Conservation (phyloP, 106 monocot species). For the Platanthera guangdongensis region DNA sequence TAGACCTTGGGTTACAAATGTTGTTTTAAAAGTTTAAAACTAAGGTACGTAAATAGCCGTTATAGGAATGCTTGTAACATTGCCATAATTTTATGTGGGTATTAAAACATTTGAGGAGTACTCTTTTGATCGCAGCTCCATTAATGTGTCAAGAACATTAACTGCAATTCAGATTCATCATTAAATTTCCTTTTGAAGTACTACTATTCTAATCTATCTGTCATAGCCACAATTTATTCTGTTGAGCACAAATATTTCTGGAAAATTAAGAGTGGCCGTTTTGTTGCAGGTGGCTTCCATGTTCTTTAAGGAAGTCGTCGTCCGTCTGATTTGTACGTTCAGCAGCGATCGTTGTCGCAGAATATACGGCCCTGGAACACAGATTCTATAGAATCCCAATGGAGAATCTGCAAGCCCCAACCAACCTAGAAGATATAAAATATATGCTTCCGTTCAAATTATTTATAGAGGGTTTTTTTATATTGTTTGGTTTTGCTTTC, state of each 20-base stretch:
- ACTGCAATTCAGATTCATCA: neutral
- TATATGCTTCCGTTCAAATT: neutral
- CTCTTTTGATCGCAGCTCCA: no score
- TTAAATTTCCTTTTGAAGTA: neutral
- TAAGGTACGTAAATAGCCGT: no score
- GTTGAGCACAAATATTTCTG: neutral
- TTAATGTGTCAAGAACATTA: neutral
- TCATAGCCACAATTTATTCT: neutral
- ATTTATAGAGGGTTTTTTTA: neutral
- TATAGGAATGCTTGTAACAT: no score
- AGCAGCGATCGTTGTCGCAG: slow-evolving; percentile 45
- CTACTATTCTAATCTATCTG: neutral
- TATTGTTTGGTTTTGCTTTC: neutral
- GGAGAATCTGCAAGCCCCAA: neutral
- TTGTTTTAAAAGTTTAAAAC: no score
- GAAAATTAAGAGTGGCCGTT: slow-evolving; percentile 1
- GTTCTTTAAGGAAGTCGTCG: slow-evolving; percentile 96
- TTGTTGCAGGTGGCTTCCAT: slow-evolving; percentile 74
- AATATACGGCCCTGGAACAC: slow-evolving; percentile 67
- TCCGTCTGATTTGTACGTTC: slow-evolving; percentile 68
- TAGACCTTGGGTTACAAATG: no score
- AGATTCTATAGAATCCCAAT: slow-evolving; percentile 32
- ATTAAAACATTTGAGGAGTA: no score
- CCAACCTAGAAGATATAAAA: neutral
- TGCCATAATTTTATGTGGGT: no score